Evolutionary conservation across 345 rosid species (phyloP), one percentile per base, ranked within the genome.

Genomic region (Trapa bicornis): DNA sequence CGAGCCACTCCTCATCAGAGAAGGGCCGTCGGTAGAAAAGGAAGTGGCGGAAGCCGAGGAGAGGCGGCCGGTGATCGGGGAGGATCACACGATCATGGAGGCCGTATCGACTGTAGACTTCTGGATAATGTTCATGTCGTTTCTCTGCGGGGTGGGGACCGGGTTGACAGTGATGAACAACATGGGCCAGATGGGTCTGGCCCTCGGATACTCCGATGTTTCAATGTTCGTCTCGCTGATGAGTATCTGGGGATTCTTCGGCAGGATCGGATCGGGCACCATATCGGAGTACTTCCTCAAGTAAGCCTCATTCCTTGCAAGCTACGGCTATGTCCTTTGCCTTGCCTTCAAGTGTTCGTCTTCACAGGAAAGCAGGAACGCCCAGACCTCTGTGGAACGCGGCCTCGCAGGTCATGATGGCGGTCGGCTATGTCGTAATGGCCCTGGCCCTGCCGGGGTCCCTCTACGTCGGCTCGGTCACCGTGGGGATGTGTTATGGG

Each of bases 331-430:
- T 22, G 29, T 22, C 0, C 14, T 1, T 8, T 7, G 3, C 53
- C 14, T 48, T 48, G 15, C 13, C 11, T 3, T 48, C 2, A 1
- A 14, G 10, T 53, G 35, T 15, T 52, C 48, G 22, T 37, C 69
- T 63, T 64, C 29, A 37, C 82, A 93, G 98, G 81, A 88, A 81
- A 78, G 78, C 81, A 43, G 98, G 94, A 82, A 78, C 85, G 37
- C 96, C 97, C 37, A 87, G 98, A 71, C 98, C 98, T 36, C 75
- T 87, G 3, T 93, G 98, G 97, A 93, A 90, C 67, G 98, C 96
- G 67, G 91, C 89, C 11, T 85, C 98, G 36, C 98, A 93, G 75
- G 80, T 93, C 54, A 56, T 93, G 41, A 93, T 93, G 98, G 85
- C 88, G 0, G 79, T 82, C 29, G 98, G 98, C 0, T 88, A 83